phyloP scores from a whole-genome alignment of 169 alveolate genomes.

The Cryptosporidium canis region DNA sequence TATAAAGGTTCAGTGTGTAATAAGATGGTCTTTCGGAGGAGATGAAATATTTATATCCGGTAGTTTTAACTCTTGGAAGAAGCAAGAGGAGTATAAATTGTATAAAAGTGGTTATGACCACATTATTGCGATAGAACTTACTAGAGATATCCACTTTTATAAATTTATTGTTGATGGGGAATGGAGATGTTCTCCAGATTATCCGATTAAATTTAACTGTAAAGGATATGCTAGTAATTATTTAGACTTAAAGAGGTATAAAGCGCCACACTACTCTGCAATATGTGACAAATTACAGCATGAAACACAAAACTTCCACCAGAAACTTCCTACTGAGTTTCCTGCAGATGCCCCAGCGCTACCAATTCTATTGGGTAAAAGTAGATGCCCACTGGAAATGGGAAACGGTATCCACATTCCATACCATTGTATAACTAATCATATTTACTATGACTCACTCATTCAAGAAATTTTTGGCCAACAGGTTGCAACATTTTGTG shows the following conservation, averaged over 20 bases:
- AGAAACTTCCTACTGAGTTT: constrained; percentile 37
- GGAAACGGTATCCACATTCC: constrained; percentile 38
- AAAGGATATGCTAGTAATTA: constrained; percentile 25
- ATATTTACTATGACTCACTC: constrained; percentile 62
- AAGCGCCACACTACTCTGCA: constrained; percentile 7
- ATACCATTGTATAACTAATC: constrained; percentile 51
- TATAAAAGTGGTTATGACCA: constrained; percentile 60
- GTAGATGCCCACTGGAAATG: constrained; percentile 51
- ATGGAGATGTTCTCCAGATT: constrained; percentile 56
- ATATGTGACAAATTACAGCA: not conserved
- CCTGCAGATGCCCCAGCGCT: constrained; percentile 70
- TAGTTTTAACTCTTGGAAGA: constrained; percentile 48
- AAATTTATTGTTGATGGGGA: constrained; percentile 71
- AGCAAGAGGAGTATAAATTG: constrained; percentile 30
- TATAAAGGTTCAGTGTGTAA: constrained; percentile 28
- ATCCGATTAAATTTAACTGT: constrained; percentile 4
- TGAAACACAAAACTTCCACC: constrained; percentile 13
- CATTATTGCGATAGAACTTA: constrained; percentile 22
- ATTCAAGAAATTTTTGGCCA: constrained; percentile 51
- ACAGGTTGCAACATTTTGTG: constrained; percentile 40
- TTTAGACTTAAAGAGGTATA: constrained; percentile 32
- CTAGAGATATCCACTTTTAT: constrained; percentile 38
- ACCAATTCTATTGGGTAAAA: constrained; percentile 51
- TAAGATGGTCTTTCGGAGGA: constrained; percentile 63
- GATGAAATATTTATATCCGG: constrained; percentile 45